Base-by-base conservation (phyloP, 495 filamentous ascomycete species). In the Tuber aestivum region DNA sequence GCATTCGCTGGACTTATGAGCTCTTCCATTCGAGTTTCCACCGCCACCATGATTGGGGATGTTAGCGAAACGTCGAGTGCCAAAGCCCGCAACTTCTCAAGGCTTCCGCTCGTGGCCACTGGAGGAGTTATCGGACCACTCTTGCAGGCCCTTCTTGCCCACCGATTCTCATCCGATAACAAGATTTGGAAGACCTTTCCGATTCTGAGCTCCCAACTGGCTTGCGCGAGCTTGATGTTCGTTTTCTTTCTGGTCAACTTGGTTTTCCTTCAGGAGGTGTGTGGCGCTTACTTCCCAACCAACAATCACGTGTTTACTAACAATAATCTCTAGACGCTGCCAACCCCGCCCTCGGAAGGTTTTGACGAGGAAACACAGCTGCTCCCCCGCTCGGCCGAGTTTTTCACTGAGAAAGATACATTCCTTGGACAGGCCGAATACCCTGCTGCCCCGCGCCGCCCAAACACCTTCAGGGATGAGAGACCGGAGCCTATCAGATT, bases 1-100 rank as follows among this genome's bases (percentile, higher is more conserved):
- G 84, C 85, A 69, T 78, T 85, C 56, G 83, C 84, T 40, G 85
- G 85, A 2, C 70, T 85, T 18, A 83, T 84, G 73, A 84, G 85
- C 77, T 84, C 85, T 44, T 83, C 85, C 20, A 83, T 86, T 42
- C 76, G 81, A 40, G 84, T 86, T 14, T 84, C 85, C 9, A 82
- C 78, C 35, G 80, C 77, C 69, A 85, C 85, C 4, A 86, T 86
- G 85, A 81, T 86, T 40, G 85, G 85, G 27, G 85, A 86, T 77
- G 74, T 86, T 69, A 86, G 85, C 70, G 72, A 76, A 21, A 83
- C 77, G 20, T 77, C 78, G 37, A 75, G 74, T n/a, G 79, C 80
- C 42, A 84, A 86, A 70, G 85, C 84, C 41, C 83, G 80, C 76
- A 85, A 84, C 75, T 84, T 86, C 37, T 82, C 85, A 1, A 79